Conservation (phyloP, 208 protist genomes). For the Acanthamoeba castellanii region DNA sequence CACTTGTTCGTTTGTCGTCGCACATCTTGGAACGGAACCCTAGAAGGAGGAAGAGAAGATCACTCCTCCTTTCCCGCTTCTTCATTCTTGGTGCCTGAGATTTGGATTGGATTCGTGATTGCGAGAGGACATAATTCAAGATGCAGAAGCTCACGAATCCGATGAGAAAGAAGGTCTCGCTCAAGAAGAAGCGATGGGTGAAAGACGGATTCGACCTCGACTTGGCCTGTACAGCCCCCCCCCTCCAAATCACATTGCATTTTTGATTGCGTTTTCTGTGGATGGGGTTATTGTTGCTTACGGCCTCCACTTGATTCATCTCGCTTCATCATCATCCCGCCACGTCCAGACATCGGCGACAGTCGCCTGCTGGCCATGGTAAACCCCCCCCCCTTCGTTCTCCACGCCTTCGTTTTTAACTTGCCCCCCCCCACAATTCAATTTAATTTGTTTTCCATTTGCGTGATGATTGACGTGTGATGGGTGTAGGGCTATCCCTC, state of each 20-base stretch:
- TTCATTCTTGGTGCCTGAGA: too few species aligned
- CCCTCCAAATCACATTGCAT: neutral
- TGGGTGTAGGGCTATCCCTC: conserved; percentile 18
- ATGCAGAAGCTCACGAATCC: conserved; percentile 36
- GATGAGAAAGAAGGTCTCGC: conserved; percentile 66
- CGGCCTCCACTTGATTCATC: neutral
- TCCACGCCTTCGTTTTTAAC: neutral
- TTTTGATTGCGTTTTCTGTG: neutral
- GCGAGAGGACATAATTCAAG: neutral
- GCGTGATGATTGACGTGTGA: neutral
- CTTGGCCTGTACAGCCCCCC: conserved; percentile 17
- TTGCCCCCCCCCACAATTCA: neutral
- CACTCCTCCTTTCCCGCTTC: too few species aligned
- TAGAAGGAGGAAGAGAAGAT: too few species aligned
- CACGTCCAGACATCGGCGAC: conserved; percentile 38
- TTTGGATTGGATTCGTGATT: too few species aligned
- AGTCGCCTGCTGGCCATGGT: neutral
- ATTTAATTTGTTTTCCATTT: neutral
- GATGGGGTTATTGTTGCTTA: neutral
- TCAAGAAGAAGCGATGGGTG: conserved; percentile 42
- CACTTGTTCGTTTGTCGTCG: too few species aligned
- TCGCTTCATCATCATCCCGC: neutral
- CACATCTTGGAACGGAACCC: too few species aligned
- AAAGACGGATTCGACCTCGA: conserved; percentile 68
- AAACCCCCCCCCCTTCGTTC: neutral